A percentile compares a stretch with the other conserved stretches of the same genome.
Evolutionary conservation across 2,329 filamentous ascomycete species (phyloP).

Genomic region (Diplodia seriata): DNA sequence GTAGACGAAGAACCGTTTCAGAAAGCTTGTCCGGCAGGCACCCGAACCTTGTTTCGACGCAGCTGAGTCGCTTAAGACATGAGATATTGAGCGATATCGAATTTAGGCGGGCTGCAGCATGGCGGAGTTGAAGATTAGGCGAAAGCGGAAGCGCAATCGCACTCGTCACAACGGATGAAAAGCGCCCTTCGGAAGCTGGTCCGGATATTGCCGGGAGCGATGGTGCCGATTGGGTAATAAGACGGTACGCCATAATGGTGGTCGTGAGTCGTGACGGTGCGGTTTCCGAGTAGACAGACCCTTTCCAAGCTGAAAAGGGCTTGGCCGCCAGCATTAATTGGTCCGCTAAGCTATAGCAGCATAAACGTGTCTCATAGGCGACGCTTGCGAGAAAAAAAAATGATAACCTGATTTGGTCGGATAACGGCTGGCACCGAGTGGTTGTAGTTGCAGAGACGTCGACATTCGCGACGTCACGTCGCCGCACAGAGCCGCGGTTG

Average conservation of each 20-base stretch:
- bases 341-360: background rate
- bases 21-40: background rate
- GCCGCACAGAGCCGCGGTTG: background rate
- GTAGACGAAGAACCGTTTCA: background rate
- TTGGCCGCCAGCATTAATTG: background rate
- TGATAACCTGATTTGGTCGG: conserved; percentile 7
- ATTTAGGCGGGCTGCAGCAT: background rate
- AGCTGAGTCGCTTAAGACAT: background rate
- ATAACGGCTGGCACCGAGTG: background rate
- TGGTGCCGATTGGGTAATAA: background rate
- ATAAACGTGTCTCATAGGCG: background rate
- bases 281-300: background rate
- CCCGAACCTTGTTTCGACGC: background rate
- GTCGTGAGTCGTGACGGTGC: background rate
- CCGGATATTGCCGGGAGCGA: background rate
- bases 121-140: background rate
- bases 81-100: background rate
- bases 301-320: conserved; percentile 5
- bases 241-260: conserved; percentile 3
- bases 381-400: background rate
- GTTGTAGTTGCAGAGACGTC: background rate
- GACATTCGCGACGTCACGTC: conserved; percentile 4
- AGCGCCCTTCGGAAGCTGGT: background rate
- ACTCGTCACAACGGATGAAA: background rate
- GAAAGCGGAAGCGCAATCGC: background rate